Conservation (phyloP, 1,284 basidiomycete genomes). For the Sporisorium sorghi region DNA sequence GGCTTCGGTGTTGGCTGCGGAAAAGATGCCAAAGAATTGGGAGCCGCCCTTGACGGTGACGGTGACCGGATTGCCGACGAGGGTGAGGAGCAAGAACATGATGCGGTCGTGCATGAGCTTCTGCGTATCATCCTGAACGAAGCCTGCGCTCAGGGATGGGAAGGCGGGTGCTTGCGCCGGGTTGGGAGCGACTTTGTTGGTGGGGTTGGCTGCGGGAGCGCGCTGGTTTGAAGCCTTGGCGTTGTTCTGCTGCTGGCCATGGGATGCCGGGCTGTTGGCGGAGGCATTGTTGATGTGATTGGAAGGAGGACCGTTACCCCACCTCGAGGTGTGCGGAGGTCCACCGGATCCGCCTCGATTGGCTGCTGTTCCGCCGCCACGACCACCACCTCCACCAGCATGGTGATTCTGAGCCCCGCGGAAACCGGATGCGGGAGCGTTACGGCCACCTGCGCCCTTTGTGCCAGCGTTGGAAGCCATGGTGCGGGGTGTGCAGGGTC, state of each 20-base stretch:
- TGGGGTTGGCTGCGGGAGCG: conserved; percentile 8
- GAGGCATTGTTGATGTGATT: conserved; percentile 9
- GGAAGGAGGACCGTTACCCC: conserved; percentile 42
- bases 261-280: conserved; percentile 15
- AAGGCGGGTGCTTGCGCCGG: conserved; percentile 28
- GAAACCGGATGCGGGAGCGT: conserved; percentile 25
- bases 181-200: conserved; percentile 18
- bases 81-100: conserved; percentile 55
- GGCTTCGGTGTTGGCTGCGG: conserved; percentile 50
- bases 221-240: conserved; percentile 32
- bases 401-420: conserved; percentile 28
- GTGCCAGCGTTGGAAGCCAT: conserved; percentile 42
- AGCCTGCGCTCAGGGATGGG: conserved; percentile 28
- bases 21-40: conserved; percentile 64
- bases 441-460: conserved; percentile 27
- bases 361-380: conserved; percentile 30
- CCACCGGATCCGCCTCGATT: conserved; percentile 28
- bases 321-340: conserved; percentile 33
- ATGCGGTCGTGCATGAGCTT: conserved; percentile 55
- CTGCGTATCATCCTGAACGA: conserved; percentile 34
- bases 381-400: conserved; percentile 28
- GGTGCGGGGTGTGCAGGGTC: conserved; percentile 3
- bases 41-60: conserved; percentile 54
- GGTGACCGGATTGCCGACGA: conserved; percentile 59
- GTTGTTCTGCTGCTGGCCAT: conserved; percentile 20